phyloP scores from a whole-genome alignment of 2,329 filamentous ascomycete species.

The Exophiala sp. region DNA sequence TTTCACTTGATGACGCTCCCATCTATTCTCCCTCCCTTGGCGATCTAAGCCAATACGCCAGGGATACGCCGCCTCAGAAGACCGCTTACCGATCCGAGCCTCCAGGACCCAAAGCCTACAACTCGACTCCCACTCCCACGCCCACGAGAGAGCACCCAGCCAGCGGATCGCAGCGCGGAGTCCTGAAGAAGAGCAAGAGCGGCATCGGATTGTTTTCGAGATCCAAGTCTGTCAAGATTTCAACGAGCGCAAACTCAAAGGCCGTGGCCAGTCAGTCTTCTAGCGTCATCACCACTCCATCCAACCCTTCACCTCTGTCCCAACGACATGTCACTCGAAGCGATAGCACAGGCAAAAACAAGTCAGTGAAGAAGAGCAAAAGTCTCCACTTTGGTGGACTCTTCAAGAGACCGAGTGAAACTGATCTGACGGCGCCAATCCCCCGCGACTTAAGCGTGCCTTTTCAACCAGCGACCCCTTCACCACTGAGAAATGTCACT shows the following conservation, averaged over 20 bases:
- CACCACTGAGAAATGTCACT: constrained; percentile 20
- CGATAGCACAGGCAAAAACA: neutral
- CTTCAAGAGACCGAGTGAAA: constrained; percentile 16
- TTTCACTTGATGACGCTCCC: constrained; percentile 22
- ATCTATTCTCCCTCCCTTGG: constrained; percentile 28
- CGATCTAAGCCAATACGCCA: constrained; percentile 25
- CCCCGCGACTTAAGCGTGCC: constrained; percentile 6
- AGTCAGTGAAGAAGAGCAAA: constrained; percentile 17
- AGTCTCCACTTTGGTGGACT: constrained; percentile 21
- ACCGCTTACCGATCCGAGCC: neutral
- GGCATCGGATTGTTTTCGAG: constrained; percentile 17
- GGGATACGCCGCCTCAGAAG: constrained; percentile 19
- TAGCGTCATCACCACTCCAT: neutral
- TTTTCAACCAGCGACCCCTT: constrained; percentile 19
- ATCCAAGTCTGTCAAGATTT: constrained; percentile 8
- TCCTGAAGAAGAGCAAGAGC: constrained; percentile 23
- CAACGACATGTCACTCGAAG: constrained; percentile 10
- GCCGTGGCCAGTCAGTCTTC: neutral
- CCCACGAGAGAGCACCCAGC: constrained; percentile 3
- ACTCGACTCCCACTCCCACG: constrained; percentile 16
- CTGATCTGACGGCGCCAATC: constrained; percentile 1
- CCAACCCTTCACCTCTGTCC: constrained; percentile 5
- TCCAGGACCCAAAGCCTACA: neutral
- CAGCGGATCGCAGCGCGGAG: neutral
- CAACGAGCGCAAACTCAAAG: neutral